A percentile compares a stretch with the other conserved stretches of the same genome.
These are phyloP conservation scores for Akanthomyces uredinophilus DNA, from an alignment of 2,329 filamentous ascomycete species.

Conservation along the genomic window DNA sequence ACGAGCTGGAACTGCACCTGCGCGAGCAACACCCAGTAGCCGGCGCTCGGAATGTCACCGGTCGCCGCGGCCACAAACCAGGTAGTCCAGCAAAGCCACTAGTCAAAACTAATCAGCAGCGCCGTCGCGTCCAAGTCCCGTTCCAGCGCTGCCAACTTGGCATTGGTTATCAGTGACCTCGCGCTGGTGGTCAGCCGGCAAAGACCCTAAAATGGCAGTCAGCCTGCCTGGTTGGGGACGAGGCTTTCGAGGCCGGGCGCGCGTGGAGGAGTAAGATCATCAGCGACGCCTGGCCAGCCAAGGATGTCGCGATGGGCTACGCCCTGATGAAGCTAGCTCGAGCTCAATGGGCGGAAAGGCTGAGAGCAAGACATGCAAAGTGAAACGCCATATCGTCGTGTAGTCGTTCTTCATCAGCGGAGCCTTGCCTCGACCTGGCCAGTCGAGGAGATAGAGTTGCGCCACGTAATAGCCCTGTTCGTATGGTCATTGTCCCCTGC, in stretches of 20 bases:
- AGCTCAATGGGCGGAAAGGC: not conserved
- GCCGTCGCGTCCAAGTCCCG: not conserved
- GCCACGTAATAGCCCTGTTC: slow-evolving; percentile 1
- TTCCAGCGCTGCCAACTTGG: not conserved
- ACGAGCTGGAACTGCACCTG: not conserved
- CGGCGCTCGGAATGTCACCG: not conserved
- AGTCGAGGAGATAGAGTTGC: slow-evolving; percentile 4
- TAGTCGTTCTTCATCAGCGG: not conserved
- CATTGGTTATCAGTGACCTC: not conserved
- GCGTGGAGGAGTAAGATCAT: not conserved
- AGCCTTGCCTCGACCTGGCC: not conserved
- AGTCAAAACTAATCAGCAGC: not conserved
- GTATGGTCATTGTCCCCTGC: not conserved
- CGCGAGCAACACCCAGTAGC: not conserved
- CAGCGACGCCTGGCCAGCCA: too few relatives aligned
- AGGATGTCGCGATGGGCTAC: not conserved
- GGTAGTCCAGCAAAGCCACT: not conserved
- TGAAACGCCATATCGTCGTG: not conserved
- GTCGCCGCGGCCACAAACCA: not conserved
- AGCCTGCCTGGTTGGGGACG: too few relatives aligned
- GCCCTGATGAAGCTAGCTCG: not conserved
- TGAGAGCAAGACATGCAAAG: not conserved
- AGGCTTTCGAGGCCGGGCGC: not conserved
- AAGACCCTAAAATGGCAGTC: not conserved
- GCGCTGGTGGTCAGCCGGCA: not conserved